A percentile compares a stretch with the other conserved stretches of the same genome.
phyloP scores from a whole-genome alignment of 805 yeast genomes.

The Spathaspora boniae region DNA sequence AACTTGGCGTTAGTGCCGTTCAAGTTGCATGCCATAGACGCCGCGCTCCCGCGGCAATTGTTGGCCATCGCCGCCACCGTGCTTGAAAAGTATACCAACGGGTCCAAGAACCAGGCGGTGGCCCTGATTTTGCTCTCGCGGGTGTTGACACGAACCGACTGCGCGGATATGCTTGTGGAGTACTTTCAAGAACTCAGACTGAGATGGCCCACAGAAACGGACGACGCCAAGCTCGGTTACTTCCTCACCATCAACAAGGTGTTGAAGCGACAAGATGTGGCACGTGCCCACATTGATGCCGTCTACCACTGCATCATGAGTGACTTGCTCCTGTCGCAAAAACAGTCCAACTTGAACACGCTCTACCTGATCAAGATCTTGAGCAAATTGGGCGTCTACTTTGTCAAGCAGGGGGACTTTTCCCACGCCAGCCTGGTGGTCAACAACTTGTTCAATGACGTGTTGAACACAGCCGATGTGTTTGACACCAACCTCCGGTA shows the following conservation, averaged over 20 bases:
- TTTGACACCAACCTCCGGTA: constrained; percentile 59
- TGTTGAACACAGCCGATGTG: constrained; percentile 28
- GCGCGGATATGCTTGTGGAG: constrained; percentile 18
- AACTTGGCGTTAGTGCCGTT: constrained; percentile 75
- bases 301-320: constrained; percentile 15
- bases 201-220: constrained; percentile 2
- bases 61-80: constrained; percentile 29
- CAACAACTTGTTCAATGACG: constrained; percentile 41
- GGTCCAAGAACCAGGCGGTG: constrained; percentile 59
- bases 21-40: constrained; percentile 40
- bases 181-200: constrained; percentile 24
- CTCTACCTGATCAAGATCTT: constrained; percentile 32
- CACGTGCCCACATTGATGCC: background rate
- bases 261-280: constrained; percentile 25
- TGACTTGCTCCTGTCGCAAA: constrained; percentile 14
- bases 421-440: constrained; percentile 47
- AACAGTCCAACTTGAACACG: constrained; percentile 15
- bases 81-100: constrained; percentile 28
- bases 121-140: constrained; percentile 52
- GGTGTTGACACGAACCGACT: constrained; percentile 50
- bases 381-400: constrained; percentile 32
- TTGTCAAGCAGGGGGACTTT: constrained; percentile 23
- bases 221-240: constrained; percentile 30
- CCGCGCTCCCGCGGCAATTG: constrained; percentile 30
- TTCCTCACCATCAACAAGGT: constrained; percentile 39